A percentile compares a stretch with the other conserved stretches of the same genome.
Conservation (phyloP, 805 yeast species). For the Candida schatavii region DNA sequence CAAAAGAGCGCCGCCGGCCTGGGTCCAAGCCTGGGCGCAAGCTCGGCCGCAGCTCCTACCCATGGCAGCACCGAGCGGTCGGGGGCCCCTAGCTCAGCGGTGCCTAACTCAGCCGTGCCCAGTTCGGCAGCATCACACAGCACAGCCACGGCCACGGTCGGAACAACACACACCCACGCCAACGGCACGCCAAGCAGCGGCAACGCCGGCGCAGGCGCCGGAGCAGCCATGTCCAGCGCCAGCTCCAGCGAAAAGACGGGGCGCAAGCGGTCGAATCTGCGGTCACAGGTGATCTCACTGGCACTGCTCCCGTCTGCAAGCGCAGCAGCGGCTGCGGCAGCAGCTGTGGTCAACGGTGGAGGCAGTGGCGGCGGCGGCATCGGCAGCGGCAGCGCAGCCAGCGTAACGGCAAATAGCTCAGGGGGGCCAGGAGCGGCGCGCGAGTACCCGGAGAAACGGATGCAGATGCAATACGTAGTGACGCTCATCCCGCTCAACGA, state of each 20-base stretch:
- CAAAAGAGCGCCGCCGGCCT: neutral
- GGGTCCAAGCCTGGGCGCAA: neutral
- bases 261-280: constrained; percentile 39
- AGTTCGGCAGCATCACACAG: neutral
- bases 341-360: neutral
- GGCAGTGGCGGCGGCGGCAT: neutral
- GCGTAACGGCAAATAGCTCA: too few relatives aligned
- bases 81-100: too few relatives aligned
- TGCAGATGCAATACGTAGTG: constrained; percentile 51
- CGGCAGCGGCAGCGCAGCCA: constrained; percentile 1
- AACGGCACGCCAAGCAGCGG: neutral
- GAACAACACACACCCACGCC: neutral
- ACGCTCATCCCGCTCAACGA: constrained; percentile 74
- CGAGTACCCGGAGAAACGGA: constrained; percentile 21
- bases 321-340: constrained; percentile 6
- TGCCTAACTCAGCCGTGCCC: too few relatives aligned
- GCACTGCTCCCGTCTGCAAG: constrained; percentile 4
- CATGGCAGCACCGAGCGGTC: too few relatives aligned
- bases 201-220: neutral
- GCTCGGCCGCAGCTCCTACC: too few relatives aligned
- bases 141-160: neutral
- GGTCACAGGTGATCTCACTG: constrained; percentile 33
- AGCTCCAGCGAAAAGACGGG: constrained; percentile 11
- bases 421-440: too few relatives aligned
- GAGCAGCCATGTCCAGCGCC: neutral